Conservation (phyloP, 2,329 filamentous ascomycete genomes). For the Coniochaeta sp. region DNA sequence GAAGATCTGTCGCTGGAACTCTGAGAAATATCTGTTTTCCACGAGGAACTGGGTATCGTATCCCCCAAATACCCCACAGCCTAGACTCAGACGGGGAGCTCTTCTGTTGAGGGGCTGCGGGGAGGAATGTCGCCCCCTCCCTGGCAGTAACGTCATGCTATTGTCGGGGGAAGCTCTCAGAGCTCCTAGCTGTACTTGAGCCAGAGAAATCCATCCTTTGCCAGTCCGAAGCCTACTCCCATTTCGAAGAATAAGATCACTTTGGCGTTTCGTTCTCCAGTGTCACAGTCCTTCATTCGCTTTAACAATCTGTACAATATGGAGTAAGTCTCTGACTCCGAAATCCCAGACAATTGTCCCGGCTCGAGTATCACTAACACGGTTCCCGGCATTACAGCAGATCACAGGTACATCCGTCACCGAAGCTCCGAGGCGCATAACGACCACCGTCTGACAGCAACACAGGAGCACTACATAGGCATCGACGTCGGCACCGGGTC, state of each 20-base stretch:
- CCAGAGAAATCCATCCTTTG: background rate
- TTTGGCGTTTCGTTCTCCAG: background rate
- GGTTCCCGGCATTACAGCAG: background rate
- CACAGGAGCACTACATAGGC: slow-evolving; percentile 61
- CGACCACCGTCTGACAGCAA: background rate
- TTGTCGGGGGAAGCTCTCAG: background rate
- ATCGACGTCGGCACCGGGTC: slow-evolving; percentile 96
- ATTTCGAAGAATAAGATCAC: background rate
- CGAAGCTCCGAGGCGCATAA: background rate
- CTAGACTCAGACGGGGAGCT: background rate
- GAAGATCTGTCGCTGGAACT: background rate
- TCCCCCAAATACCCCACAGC: background rate
- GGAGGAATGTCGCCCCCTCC: background rate
- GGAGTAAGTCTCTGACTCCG: background rate
- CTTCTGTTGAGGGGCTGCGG: background rate
- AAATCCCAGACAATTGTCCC: background rate
- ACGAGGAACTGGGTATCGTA: background rate
- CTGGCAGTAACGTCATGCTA: background rate
- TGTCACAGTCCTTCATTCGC: background rate
- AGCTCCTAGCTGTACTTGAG: slow-evolving; percentile 1
- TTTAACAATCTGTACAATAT: background rate
- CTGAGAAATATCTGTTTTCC: background rate
- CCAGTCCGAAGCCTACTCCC: background rate
- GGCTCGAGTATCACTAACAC: background rate
- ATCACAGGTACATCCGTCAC: background rate